Evolutionary conservation across 208 protist genomes (phyloP).

Genomic region (Trypanosoma caninum): DNA sequence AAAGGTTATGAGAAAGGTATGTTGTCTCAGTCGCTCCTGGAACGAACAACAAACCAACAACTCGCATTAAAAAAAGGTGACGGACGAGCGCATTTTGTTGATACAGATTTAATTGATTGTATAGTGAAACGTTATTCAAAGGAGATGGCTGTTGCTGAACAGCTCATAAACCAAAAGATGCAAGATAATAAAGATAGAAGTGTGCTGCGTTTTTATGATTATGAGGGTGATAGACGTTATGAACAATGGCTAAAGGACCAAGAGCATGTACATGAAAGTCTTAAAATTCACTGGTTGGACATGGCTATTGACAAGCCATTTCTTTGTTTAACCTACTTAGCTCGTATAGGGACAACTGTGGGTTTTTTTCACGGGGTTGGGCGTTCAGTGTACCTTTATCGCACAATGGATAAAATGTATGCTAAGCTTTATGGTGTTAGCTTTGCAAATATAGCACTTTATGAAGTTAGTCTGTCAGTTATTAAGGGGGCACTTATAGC

Average conservation of each 20-base stretch:
- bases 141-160: conserved; percentile 59
- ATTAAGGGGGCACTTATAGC: conserved; percentile 58
- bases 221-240: conserved; percentile 68
- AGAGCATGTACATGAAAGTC: conserved; percentile 39
- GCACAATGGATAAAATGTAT: conserved; percentile 89
- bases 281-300: conserved; percentile 84
- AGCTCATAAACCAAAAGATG: conserved; percentile 39
- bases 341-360: conserved; percentile 62
- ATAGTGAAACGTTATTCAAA: conserved; percentile 45
- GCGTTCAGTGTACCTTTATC: conserved; percentile 72
- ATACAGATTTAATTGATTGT: conserved; percentile 65
- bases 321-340: conserved; percentile 47
- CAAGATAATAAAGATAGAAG: conserved; percentile 22
- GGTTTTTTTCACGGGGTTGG: conserved; percentile 78
- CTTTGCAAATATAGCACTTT: conserved; percentile 50
- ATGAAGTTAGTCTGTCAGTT: conserved; percentile 57
- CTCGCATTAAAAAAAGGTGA: conserved; percentile 30
- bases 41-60: conserved; percentile 13
- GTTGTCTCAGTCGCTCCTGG: conserved; percentile 18
- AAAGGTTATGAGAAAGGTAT: conserved; percentile 14
- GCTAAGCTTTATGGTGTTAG: conserved; percentile 82
- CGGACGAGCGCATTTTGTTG: conserved; percentile 33
- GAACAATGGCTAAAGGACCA: conserved; percentile 73
- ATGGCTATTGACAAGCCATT: conserved; percentile 59
- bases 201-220: conserved; percentile 57